Percentiles rank a stretch among this genome's conserved stretches.
phyloP scores from a whole-genome alignment of 1,139 yeast species.

The Nakaseomyces kungkrabaensis region DNA sequence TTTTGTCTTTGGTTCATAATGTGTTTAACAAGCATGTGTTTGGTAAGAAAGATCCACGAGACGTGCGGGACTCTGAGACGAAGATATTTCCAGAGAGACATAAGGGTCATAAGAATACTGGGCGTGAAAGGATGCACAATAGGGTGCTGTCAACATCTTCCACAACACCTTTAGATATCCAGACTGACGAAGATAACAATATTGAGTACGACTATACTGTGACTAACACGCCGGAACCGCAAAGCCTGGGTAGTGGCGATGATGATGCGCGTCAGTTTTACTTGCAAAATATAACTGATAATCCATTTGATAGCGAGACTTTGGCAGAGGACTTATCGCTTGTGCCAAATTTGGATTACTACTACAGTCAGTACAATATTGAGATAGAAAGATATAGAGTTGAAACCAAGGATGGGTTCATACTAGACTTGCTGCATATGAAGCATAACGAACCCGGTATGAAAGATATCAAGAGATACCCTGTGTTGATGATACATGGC shows the following conservation, averaged over 20 bases:
- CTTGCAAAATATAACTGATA: constrained; percentile 7
- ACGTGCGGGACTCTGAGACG: constrained; percentile 20
- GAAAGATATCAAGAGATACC: constrained; percentile 35
- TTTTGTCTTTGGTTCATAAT: constrained; percentile 26
- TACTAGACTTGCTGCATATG: constrained; percentile 52
- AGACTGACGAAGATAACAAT: constrained; percentile 18
- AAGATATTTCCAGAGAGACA: constrained; percentile 12
- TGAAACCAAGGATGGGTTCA: constrained; percentile 71
- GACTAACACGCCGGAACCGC: constrained; percentile 9
- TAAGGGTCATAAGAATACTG: constrained; percentile 1
- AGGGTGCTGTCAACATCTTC: constrained; percentile 1
- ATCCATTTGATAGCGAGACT: constrained; percentile 24
- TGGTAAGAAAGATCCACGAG: constrained; percentile 22
- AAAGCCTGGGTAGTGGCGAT: constrained; percentile 1
- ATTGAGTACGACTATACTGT: constrained; percentile 25
- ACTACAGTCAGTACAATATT: constrained; percentile 51
- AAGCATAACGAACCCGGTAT: constrained; percentile 38
- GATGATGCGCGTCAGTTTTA: constrained; percentile 2
- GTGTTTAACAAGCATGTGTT: constrained; percentile 18
- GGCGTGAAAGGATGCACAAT: background rate
- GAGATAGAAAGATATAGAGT: constrained; percentile 50
- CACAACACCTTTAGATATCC: constrained; percentile 17
- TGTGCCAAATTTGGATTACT: constrained; percentile 50
- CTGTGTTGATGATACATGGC: constrained; percentile 76
- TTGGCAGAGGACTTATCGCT: constrained; percentile 30